Evolutionary conservation across 805 yeast species (phyloP).

Genomic region (Candida boleticola): DNA sequence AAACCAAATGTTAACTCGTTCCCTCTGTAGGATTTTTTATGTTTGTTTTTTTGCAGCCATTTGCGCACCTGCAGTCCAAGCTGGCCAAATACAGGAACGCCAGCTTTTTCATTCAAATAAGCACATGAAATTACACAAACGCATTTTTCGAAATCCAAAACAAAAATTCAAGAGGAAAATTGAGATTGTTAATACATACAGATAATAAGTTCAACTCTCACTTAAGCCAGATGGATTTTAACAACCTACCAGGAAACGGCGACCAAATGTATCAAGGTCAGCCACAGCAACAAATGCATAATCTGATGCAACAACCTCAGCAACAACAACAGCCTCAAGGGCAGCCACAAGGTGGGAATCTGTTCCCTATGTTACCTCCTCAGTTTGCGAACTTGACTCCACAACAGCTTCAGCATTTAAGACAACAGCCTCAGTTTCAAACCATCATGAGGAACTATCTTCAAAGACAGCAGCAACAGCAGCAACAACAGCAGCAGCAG

Average conservation of each 20-base stretch:
- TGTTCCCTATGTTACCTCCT: slow-evolving; percentile 21
- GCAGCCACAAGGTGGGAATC: slow-evolving; percentile 4
- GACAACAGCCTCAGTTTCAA: slow-evolving; percentile 43
- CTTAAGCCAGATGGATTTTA: slow-evolving; percentile 1
- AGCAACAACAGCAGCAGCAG: slow-evolving; percentile 33
- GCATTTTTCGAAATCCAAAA: background rate
- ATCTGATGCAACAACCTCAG: slow-evolving; percentile 1
- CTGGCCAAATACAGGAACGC: background rate
- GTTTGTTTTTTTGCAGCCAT: no score
- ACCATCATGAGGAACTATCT: slow-evolving; percentile 38
- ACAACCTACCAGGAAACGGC: background rate
- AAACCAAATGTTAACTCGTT: no score
- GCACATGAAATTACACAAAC: slow-evolving; percentile 1
- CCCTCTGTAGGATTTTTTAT: no score
- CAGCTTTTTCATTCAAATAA: background rate
- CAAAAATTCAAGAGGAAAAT: background rate
- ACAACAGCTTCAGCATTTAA: slow-evolving; percentile 41
- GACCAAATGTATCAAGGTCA: slow-evolving; percentile 6
- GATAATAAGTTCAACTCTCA: background rate
- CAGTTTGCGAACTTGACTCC: slow-evolving; percentile 35
- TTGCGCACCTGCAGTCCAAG: no score
- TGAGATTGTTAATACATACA: no score
- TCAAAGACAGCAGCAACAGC: slow-evolving; percentile 38
- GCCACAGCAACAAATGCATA: slow-evolving; percentile 8
- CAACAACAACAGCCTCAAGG: slow-evolving; percentile 8